These are phyloP conservation scores for Tylopilus plumbeoviolaceoides DNA, from an alignment of 768 basidiomycete species.

Conservation along the genomic window DNA sequence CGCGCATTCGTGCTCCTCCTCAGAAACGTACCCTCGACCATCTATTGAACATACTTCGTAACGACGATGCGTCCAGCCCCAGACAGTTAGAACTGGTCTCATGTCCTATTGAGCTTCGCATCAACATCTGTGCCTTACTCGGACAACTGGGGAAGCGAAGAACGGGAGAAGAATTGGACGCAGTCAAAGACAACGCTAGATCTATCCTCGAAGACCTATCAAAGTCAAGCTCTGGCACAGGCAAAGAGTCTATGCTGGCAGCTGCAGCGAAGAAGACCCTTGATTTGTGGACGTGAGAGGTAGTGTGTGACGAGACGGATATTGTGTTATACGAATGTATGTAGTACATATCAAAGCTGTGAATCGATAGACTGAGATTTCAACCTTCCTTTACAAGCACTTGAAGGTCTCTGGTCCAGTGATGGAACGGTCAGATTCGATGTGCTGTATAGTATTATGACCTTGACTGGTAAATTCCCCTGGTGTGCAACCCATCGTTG, in stretches of 20 bases:
- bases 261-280: conserved; percentile 40
- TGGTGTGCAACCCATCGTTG: too few relatives aligned
- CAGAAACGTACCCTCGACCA: conserved; percentile 65
- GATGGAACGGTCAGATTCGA: too few relatives aligned
- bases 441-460: too few relatives aligned
- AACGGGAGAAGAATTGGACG: conserved; percentile 43
- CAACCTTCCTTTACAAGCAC: not conserved
- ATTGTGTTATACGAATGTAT: not conserved
- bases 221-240: conserved; percentile 30
- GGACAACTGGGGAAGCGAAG: conserved; percentile 56
- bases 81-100: conserved; percentile 32
- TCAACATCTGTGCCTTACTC: conserved; percentile 72
- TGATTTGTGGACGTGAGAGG: conserved; percentile 35
- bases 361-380: not conserved
- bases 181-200: conserved; percentile 47
- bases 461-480: too few relatives aligned
- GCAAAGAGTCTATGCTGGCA: conserved; percentile 34
- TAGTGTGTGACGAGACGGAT: not conserved
- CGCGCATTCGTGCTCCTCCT: conserved; percentile 35
- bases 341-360: too few relatives aligned
- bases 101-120: conserved; percentile 72
- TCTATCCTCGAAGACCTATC: conserved; percentile 51
- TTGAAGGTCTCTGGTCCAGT: not conserved
- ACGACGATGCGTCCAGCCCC: conserved; percentile 38
- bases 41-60: conserved; percentile 55